Percentiles rank a stretch among this genome's conserved stretches.
phyloP scores from a whole-genome alignment of 805 yeast genomes.

The Saccharomycopsis sp. region DNA sequence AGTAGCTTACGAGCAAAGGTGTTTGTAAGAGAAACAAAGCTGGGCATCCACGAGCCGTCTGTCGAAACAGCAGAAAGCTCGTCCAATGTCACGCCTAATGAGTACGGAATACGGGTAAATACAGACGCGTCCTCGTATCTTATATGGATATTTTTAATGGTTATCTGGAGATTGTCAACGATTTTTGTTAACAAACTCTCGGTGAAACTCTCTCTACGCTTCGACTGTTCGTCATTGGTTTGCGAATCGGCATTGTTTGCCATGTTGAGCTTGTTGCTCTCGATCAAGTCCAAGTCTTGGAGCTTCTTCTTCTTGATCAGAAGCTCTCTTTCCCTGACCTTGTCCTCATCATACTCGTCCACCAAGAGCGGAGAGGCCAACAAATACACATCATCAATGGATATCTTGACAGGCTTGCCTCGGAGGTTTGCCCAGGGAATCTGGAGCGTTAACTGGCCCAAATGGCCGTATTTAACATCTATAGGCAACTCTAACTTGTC shows the following conservation, averaged over 20 bases:
- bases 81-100: conserved; percentile 74
- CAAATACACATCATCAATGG: conserved; percentile 79
- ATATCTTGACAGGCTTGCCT: conserved; percentile 83
- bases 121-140: conserved; percentile 79
- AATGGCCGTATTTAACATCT: conserved; percentile 80
- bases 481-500: conserved; percentile 83
- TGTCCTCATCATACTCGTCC: conserved; percentile 52
- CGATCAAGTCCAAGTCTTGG: conserved; percentile 49
- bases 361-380: conserved; percentile 70
- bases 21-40: conserved; percentile 69
- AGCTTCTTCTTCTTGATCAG: conserved; percentile 60
- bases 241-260: conserved; percentile 10
- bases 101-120: conserved; percentile 68
- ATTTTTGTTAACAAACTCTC: conserved; percentile 84
- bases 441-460: conserved; percentile 83
- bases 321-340: conserved; percentile 56
- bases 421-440: conserved; percentile 97
- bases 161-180: conserved; percentile 85
- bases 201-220: conserved; percentile 72
- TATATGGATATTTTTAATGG: conserved; percentile 84
- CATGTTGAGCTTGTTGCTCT: conserved; percentile 32
- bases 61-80: conserved; percentile 92
- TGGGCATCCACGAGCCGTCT: conserved; percentile 76
- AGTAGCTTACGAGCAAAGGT: conserved; percentile 68
- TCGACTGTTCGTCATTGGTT: conserved; percentile 20